Percentiles rank a stretch among this genome's conserved stretches.
Evolutionary conservation across 1,284 basidiomycete species (phyloP).

Genomic region (Malassezia brasiliensis): DNA sequence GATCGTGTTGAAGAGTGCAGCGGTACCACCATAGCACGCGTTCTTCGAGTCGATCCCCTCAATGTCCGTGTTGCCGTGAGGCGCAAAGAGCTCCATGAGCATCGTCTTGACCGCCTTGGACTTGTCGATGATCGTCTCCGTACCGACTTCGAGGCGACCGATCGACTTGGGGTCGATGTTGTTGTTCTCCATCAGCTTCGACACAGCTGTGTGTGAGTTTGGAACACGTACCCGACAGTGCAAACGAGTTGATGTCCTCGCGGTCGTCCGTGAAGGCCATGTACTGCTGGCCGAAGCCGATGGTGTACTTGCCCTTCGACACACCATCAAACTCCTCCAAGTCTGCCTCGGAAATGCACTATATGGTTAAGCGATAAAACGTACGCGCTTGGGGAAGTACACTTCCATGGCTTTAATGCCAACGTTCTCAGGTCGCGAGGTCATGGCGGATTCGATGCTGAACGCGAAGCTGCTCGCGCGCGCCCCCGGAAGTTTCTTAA

Average conservation of each 20-base stretch:
- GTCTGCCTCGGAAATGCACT: conserved; percentile 47
- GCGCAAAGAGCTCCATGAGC: conserved; percentile 92
- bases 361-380: conserved; percentile 40
- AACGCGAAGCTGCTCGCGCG: not conserved
- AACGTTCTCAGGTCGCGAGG: conserved; percentile 69
- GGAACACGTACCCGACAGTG: conserved; percentile 63
- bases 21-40: conserved; percentile 96
- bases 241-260: conserved; percentile 98
- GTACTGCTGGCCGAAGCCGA: conserved; percentile 93
- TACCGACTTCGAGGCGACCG: conserved; percentile 93
- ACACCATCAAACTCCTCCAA: conserved; percentile 87
- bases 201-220: conserved; percentile 46
- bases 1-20: conserved; percentile 91
- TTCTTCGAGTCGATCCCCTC: conserved; percentile 99
- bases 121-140: conserved; percentile 99
- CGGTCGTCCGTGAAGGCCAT: conserved; percentile 93
- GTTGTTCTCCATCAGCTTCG: conserved; percentile 81
- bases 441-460: conserved; percentile 19
- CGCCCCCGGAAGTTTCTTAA: not conserved
- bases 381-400: conserved; percentile 81
- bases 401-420: conserved; percentile 84
- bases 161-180: conserved; percentile 91
- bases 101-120: conserved; percentile 98
- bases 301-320: conserved; percentile 94
- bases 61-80: conserved; percentile 86